These are phyloP conservation scores for Xanthoconium stramineum DNA, from an alignment of 768 basidiomycete genomes.

Conservation along the genomic window DNA sequence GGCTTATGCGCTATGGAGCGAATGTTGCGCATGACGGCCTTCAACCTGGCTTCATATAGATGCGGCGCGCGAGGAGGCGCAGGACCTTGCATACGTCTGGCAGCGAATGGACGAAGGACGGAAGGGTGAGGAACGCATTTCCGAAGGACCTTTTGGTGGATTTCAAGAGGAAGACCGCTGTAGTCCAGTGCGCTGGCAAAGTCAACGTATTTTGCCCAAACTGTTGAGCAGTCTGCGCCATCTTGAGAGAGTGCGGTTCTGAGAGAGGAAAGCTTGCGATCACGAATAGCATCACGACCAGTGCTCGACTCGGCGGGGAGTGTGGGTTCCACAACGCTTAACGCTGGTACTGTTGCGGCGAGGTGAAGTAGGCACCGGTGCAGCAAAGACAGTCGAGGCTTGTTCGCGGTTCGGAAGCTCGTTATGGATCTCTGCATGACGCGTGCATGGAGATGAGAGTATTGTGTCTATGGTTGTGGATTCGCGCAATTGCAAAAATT, in stretches of 20 bases:
- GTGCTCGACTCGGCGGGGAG: slow-evolving; percentile 2
- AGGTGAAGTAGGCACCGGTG: slow-evolving; percentile 7
- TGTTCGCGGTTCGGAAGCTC: slow-evolving; percentile 15
- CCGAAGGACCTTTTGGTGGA: slow-evolving; percentile 69
- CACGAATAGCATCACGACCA: slow-evolving; percentile 8
- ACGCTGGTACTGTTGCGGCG: slow-evolving; percentile 8
- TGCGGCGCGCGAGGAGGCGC: slow-evolving; percentile 41
- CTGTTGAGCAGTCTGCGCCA: slow-evolving; percentile 41
- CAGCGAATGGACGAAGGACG: slow-evolving; percentile 43
- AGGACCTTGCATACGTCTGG: slow-evolving; percentile 39
- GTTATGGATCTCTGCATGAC: slow-evolving; percentile 25
- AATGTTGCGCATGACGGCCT: slow-evolving; percentile 67
- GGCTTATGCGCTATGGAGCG: slow-evolving; percentile 44
- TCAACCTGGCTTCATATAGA: slow-evolving; percentile 63
- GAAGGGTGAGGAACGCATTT: slow-evolving; percentile 53
- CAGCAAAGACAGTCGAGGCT: slow-evolving; percentile 3
- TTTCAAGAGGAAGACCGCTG: slow-evolving; percentile 53
- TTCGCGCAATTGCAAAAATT: slow-evolving; percentile 6
- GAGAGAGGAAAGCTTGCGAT: slow-evolving; percentile 30
- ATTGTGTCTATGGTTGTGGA: not conserved
- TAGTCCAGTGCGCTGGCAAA: slow-evolving; percentile 48
- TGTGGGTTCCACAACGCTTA: slow-evolving; percentile 1
- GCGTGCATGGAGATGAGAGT: slow-evolving; percentile 11
- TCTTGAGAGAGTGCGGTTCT: slow-evolving; percentile 29
- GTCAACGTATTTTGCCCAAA: slow-evolving; percentile 65